A percentile compares a stretch with the other conserved stretches of the same genome.
phyloP scores from a whole-genome alignment of 2,329 filamentous ascomycete species.

The Cercospora zeina region DNA sequence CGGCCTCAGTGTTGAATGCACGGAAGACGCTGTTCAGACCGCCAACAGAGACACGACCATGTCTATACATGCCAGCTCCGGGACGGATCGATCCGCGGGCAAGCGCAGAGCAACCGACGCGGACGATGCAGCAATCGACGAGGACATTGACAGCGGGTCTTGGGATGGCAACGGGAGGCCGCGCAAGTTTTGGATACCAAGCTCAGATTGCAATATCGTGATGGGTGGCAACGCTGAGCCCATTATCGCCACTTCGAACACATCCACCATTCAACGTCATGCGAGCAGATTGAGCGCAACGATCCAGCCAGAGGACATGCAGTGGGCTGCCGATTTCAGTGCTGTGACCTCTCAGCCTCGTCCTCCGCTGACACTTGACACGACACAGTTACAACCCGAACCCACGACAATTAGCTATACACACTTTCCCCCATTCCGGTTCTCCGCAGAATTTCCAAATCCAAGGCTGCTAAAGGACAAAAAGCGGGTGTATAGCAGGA shows the following conservation, averaged over 20 bases:
- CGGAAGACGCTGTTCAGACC: constrained; percentile 35
- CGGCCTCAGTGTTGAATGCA: constrained; percentile 50
- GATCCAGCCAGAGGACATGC: constrained; percentile 56
- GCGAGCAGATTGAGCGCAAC: constrained; percentile 53
- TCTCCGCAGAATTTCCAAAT: constrained; percentile 59
- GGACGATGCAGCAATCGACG: constrained; percentile 17
- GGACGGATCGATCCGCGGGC: constrained; percentile 42
- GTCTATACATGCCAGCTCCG: constrained; percentile 33
- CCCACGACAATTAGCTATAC: constrained; percentile 49
- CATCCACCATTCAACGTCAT: constrained; percentile 47
- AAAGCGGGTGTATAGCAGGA: constrained; percentile 60
- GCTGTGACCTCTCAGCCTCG: constrained; percentile 46
- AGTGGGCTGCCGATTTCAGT: constrained; percentile 58
- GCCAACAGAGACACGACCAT: constrained; percentile 33
- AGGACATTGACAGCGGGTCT: constrained; percentile 48
- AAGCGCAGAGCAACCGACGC: constrained; percentile 44
- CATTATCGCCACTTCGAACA: constrained; percentile 50
- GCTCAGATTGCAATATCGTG: constrained; percentile 55
- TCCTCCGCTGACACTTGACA: constrained; percentile 23
- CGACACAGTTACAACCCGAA: constrained; percentile 16
- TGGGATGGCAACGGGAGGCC: constrained; percentile 57
- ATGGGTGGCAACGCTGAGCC: constrained; percentile 57
- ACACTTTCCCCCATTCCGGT: constrained; percentile 59
- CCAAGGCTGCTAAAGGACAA: constrained; percentile 59
- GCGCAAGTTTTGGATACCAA: constrained; percentile 60